Evolutionary conservation across 1,284 basidiomycete species (phyloP).

Genomic region (Grifola frondosa): DNA sequence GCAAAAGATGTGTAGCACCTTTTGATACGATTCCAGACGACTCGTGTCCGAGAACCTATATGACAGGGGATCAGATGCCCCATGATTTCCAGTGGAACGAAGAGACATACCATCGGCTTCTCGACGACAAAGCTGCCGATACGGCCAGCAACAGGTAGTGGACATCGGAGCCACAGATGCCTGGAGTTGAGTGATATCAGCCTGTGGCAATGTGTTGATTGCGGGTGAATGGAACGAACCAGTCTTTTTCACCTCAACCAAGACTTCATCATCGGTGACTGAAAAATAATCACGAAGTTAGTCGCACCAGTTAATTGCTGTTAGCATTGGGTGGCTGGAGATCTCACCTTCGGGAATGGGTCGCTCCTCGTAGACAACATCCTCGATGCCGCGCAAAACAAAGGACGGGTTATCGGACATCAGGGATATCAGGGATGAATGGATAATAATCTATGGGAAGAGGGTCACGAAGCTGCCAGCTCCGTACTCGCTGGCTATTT

Average conservation of each 20-base stretch:
- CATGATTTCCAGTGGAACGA: neutral
- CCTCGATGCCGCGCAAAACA: conserved; percentile 72
- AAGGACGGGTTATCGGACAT: conserved; percentile 82
- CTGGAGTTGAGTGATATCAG: conserved; percentile 37
- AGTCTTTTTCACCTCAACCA: conserved; percentile 91
- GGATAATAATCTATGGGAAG: conserved; percentile 9
- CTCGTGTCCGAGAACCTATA: conserved; percentile 65
- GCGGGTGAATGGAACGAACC: conserved; percentile 45
- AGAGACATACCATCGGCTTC: conserved; percentile 64
- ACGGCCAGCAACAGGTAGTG: conserved; percentile 77
- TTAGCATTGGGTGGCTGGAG: conserved; percentile 2
- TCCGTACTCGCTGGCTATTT: conserved; percentile 8
- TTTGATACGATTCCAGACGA: conserved; percentile 57
- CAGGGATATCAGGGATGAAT: conserved; percentile 8
- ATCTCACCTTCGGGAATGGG: conserved; percentile 72
- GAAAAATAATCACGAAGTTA: conserved; percentile 8
- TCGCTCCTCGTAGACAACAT: conserved; percentile 74
- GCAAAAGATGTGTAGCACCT: conserved; percentile 33
- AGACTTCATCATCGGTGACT: conserved; percentile 79
- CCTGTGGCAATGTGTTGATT: conserved; percentile 3
- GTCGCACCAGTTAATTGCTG: conserved; percentile 5
- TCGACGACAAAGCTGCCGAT: conserved; percentile 79
- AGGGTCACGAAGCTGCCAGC: neutral
- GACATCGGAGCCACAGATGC: conserved; percentile 90
- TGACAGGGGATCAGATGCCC: neutral